Evolutionary conservation across 331 rosid genomes (phyloP).

Genomic region (Spiraea crenata): DNA sequence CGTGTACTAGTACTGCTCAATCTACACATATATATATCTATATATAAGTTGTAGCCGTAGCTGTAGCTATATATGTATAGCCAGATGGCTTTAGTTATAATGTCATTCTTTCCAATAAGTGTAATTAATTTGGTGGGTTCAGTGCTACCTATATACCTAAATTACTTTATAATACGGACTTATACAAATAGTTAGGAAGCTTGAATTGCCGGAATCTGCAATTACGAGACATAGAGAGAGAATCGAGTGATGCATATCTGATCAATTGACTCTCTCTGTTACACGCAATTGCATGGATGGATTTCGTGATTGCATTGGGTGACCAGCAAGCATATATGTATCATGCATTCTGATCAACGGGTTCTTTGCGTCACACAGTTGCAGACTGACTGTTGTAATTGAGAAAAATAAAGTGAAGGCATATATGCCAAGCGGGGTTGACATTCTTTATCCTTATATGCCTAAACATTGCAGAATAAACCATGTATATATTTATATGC

Average conservation of each 20-base stretch:
- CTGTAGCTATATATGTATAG: not conserved
- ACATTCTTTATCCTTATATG: slow-evolving; percentile 47
- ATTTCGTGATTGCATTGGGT: too few relatives aligned
- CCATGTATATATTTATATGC: too few relatives aligned
- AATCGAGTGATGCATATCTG: too few relatives aligned
- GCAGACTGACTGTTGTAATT: too few relatives aligned
- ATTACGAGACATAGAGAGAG: too few relatives aligned
- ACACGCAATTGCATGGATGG: too few relatives aligned
- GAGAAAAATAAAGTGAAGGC: not conserved
- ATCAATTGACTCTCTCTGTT: too few relatives aligned
- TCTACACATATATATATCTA: not conserved
- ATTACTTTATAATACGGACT: not conserved
- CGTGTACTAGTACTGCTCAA: slow-evolving; percentile 25
- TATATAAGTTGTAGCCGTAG: not conserved
- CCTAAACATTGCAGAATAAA: slow-evolving; percentile 14
- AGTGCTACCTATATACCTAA: not conserved
- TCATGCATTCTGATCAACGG: too few relatives aligned
- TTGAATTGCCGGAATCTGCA: too few relatives aligned
- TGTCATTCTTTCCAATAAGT: not conserved
- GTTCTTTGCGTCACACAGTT: too few relatives aligned
- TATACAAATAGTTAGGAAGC: too few relatives aligned
- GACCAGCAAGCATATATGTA: too few relatives aligned
- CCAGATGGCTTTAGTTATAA: slow-evolving; percentile 2
- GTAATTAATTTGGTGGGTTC: slow-evolving; percentile 13
- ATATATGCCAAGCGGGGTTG: slow-evolving; percentile 46